Base-by-base conservation (phyloP, 2,329 filamentous ascomycete species). In the Pseudogymnoascus destructans region DNA sequence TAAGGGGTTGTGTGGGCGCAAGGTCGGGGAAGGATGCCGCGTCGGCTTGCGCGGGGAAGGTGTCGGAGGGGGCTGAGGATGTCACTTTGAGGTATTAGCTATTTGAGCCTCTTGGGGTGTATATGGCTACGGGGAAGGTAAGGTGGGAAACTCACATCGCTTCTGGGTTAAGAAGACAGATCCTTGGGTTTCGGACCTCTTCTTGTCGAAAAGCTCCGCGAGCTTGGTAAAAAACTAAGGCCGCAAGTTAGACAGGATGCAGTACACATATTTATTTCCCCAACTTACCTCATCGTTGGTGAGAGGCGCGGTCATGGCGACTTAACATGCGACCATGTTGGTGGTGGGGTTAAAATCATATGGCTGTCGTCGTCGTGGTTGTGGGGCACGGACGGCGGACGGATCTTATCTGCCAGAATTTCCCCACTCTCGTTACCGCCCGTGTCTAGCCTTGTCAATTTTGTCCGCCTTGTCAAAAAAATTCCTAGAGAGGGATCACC, bases 141-240 rank as follows among this genome's bases (percentile, higher is more conserved):
- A 30, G 7, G 21, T 30, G 35, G 30, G 36, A 25, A 35, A 55
- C 79, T 62, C 76, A 87, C 86, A 72, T 73, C 87, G 79, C 70
- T 92, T 92, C 69, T 95, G 88, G 57, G 80, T 85, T 60, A 95
- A 75, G 70, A 81, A 85, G 63, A 95, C 76, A 56, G 83, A 82
- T 65, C 87, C 87, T 71, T 89, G 85, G 66, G 85, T 80, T 69
- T 84, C 84, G 66, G 79, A 76, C 67, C 85, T 85, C 61, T 79
- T 79, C 63, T 77, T 71, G 61, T 80, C 76, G 72, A 93, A 87
- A 63, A 92, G 81, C 66, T 82, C 76, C 57, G 75, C 73, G 63
- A 92, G 78, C 67, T 79, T 78, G 62, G 75, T 73, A 73, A 92
- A 90, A 78, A 92, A 92, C 86, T 91, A 33, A 11, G 5, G 3